Evolutionary conservation across 129 eudicot genomes (phyloP), one percentile per base, ranked within the genome.

Genomic region (Mikania micrantha): DNA sequence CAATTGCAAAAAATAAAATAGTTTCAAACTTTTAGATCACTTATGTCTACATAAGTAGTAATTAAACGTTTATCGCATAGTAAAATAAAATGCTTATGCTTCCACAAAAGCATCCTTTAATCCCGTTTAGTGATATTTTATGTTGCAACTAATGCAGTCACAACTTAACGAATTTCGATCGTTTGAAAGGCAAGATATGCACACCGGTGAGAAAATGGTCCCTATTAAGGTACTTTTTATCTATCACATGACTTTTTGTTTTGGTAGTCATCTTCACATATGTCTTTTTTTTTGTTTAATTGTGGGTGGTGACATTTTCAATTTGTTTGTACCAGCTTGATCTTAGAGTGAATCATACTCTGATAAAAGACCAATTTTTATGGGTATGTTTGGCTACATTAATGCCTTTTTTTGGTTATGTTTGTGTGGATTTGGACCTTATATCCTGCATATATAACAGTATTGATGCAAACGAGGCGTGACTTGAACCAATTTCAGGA

Each of bases 161-260:
- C 96, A 92, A 49, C 83, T 92, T 73, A 69, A 85, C 54, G 98
- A 92, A 9, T 92, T 88, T 75, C 80, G 95, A 73, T 86, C 96
- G 15, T 77, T 73, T 72, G 98, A 92, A 79, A 95, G 98, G 72
- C 98, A 92, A 80, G 98, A 92, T 80, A 92, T 92, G 98, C 78
- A 81, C 74, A 85, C 88, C 6, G 98, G 96, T 29, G 98, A 92
- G 72, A 88, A 82, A 71, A 86, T 92, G 71, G 96, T 92, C 49
- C 96, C 98, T 19, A 92, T 92, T 78, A 88, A 92, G 98, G 98
- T 92, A 68, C 35, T 34, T 68, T 57, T 78, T 62, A 68, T 71
- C 76, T 58, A 21, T 68, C 50, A 59, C 72, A 42, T 63, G 34
- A 67, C 47, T 28, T 21, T 22, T 11, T 19, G 8, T 39, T 34